Percentiles rank a stretch among this genome's conserved stretches.
Conservation (phyloP, 2,329 filamentous ascomycete species). For the Colletotrichum somersetense region DNA sequence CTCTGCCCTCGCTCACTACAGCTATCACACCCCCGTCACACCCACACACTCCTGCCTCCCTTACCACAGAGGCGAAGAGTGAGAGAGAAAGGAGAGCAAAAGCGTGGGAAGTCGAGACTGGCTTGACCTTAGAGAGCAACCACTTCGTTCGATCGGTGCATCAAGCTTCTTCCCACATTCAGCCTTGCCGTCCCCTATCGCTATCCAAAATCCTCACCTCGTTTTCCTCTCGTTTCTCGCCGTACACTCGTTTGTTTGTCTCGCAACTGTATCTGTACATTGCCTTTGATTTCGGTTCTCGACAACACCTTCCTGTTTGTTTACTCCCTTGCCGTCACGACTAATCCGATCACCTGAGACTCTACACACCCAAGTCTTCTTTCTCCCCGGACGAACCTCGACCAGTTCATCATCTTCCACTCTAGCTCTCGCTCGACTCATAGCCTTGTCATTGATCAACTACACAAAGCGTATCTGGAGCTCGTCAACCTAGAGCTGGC, state of each 20-base stretch:
- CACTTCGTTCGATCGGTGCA: slow-evolving; percentile 31
- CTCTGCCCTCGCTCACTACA: slow-evolving; percentile 8
- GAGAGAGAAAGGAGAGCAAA: slow-evolving; percentile 9
- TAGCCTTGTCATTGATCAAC: slow-evolving; percentile 12
- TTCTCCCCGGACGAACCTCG: neutral
- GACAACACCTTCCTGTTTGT: slow-evolving; percentile 15
- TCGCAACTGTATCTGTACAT: slow-evolving; percentile 29
- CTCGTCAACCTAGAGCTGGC: slow-evolving; percentile 19
- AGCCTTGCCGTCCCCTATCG: slow-evolving; percentile 19
- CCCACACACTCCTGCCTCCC: slow-evolving; percentile 17
- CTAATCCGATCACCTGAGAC: slow-evolving; percentile 27
- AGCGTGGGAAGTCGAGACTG: slow-evolving; percentile 10
- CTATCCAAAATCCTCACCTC: slow-evolving; percentile 4
- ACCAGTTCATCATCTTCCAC: slow-evolving; percentile 3
- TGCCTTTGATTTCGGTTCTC: slow-evolving; percentile 32
- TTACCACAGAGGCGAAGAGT: slow-evolving; percentile 22
- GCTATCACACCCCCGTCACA: slow-evolving; percentile 25
- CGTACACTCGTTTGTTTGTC: slow-evolving; percentile 36
- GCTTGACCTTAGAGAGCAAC: slow-evolving; percentile 17
- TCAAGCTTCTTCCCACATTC: slow-evolving; percentile 28
- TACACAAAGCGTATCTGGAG: slow-evolving; percentile 13
- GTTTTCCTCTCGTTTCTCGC: slow-evolving; percentile 28
- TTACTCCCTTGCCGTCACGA: slow-evolving; percentile 16
- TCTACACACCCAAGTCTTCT: neutral
- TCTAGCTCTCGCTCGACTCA: neutral